Percentiles rank a stretch among this genome's conserved stretches.
These are phyloP conservation scores for Physaria fendleri DNA, from an alignment of 345 rosid genomes.

Conservation along the genomic window DNA sequence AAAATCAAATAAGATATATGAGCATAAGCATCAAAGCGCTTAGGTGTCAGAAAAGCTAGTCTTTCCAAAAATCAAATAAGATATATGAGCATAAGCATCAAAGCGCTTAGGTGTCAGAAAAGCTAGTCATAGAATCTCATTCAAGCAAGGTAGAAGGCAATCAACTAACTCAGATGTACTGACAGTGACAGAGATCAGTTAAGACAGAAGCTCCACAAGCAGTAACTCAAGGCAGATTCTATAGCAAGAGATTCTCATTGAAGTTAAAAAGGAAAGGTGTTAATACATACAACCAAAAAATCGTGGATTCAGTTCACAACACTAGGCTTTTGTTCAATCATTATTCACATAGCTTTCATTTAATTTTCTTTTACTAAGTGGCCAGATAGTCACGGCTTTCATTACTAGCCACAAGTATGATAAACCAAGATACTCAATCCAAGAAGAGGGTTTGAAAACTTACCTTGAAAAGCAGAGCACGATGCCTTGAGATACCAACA, in stretches of 20 bases:
- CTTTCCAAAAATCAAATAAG: neutral
- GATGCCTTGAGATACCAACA: conserved; percentile 89
- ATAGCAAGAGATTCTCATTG: neutral
- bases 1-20: neutral
- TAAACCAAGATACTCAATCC: neutral
- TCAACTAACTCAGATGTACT: neutral
- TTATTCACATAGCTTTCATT: neutral
- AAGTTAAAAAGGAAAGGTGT: neutral
- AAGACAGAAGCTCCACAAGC: conserved; percentile 3
- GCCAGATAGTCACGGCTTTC: neutral
- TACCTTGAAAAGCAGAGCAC: conserved; percentile 99
- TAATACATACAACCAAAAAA: neutral
- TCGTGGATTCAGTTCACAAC: neutral
- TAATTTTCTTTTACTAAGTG: neutral
- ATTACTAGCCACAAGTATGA: neutral
- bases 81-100: conserved; percentile 5
- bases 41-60: neutral
- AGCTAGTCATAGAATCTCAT: neutral
- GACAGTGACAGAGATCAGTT: neutral
- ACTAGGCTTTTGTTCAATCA: neutral
- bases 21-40: conserved; percentile 8
- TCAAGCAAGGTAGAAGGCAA: conserved; percentile 17
- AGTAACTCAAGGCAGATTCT: neutral
- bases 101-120: neutral
- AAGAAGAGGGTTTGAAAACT: conserved; percentile 16